These are phyloP conservation scores for Hippophae gyantsensis DNA, from an alignment of 306 rosid species.

Conservation along the genomic window DNA sequence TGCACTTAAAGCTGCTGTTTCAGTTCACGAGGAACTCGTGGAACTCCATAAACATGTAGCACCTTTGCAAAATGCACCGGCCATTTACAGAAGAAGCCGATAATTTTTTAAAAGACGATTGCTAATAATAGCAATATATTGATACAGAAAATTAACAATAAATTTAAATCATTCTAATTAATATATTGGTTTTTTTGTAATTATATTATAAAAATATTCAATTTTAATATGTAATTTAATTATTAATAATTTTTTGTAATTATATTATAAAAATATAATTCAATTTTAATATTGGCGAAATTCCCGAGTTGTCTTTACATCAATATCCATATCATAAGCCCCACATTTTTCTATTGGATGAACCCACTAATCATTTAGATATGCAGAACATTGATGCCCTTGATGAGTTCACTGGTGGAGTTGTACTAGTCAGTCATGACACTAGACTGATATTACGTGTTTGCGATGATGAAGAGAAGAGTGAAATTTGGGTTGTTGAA, in stretches of 20 bases:
- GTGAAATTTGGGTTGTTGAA: constrained; percentile 77
- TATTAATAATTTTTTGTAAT: too few relatives aligned
- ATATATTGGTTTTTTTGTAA: too few relatives aligned
- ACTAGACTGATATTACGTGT: constrained; percentile 65
- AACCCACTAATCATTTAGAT: constrained; percentile 71
- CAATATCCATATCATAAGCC: constrained; percentile 75
- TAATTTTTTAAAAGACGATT: too few relatives aligned
- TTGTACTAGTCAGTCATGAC: constrained; percentile 71
- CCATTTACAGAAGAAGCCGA: constrained; percentile 22
- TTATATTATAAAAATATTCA: too few relatives aligned
- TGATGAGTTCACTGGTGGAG: constrained; percentile 66
- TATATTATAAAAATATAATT: too few relatives aligned
- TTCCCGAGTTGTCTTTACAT: constrained; percentile 68
- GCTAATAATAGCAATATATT: too few relatives aligned
- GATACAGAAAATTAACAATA: constrained; percentile 13
- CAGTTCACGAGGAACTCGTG: constrained; percentile 60
- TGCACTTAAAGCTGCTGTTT: constrained; percentile 61
- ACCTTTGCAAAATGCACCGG: constrained; percentile 31
- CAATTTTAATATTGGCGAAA: constrained; percentile 26
- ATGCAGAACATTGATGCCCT: constrained; percentile 81
- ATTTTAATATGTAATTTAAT: too few relatives aligned
- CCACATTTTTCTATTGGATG: constrained; percentile 68
- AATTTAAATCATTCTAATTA: too few relatives aligned
- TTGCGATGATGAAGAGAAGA: constrained; percentile 62
- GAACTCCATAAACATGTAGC: constrained; percentile 52